Base-by-base conservation (phyloP, 2,329 filamentous ascomycete genomes). In the Cephalotrichum gorgonifer region DNA sequence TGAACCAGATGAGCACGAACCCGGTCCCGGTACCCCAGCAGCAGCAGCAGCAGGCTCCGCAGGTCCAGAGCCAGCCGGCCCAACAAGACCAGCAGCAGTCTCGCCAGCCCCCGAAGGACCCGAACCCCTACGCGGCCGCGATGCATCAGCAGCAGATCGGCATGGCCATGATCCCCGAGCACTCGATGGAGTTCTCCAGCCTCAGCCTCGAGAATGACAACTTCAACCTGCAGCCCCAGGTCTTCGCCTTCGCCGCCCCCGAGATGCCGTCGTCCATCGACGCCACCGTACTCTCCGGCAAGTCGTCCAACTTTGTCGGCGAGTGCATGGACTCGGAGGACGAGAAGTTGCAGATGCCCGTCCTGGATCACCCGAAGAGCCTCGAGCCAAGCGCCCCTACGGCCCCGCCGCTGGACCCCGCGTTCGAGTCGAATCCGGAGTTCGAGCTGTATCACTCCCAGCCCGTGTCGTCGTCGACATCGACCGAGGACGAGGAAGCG, bases 111-210 rank as follows among this genome's bases (percentile, higher is more conserved):
- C 76, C 77, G 54, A 88, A 87, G 67, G 85, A 89, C 49, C 64
- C 79, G 55, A 83, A 80, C 63, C 73, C 81, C 6, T 83, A 82
- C 55, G 65, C 69, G 38, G 66, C 73, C 49, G 72, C 74, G 50
- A 72, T 76, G 52, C 73, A 79, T 47, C 74, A 79, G 57, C 77
- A 83, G 54, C 83, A 86, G 62, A 84, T 90, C 55, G 83, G 83
- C 60, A 86, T 95, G 76, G 80, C 85, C 51, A 85, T 90, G 76
- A 81, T 94, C 43, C 87, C 88, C 2, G 88, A 95, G 66, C 81
- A 86, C 57, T 74, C 70, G 47, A 73, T 89, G 65, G 86, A 94
- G 59, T 83, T 89, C 57, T 79, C 82, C 48, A 78, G 85, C 67
- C 75, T 93, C n/a, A 70, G 62, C 54, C 64, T 89, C 43, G 77